Base-by-base conservation (phyloP, 2,329 filamentous ascomycete genomes). In the Cladosporium austrohemisphaericum region DNA sequence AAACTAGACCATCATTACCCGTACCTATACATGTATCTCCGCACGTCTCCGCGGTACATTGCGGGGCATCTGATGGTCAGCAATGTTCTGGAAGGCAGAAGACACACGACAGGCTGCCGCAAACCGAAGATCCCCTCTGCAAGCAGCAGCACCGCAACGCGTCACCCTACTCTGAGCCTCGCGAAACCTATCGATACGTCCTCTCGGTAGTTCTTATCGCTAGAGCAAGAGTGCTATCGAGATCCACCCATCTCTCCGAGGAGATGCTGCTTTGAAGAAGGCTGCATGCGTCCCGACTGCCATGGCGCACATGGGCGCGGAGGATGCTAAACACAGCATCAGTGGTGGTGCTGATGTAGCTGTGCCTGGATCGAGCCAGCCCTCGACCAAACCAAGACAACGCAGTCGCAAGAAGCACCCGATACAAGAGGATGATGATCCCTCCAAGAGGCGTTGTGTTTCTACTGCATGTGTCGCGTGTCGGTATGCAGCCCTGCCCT, bases 381-480 rank as follows among this genome's bases (percentile, higher is more conserved):
- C 32, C 29, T 14, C 47, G 14, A 49, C 36, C 41, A 59, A 61
- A 41, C 54, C 59, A 6, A 54, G 55, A 36, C 54, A 56, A 40
- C 57, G 55, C n/a, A 50, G 57, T 26, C 48, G 58, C 18, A 49
- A 52, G 49, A 60, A 58, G 49, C 54, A 59, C 26, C 40, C 50
- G 9, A 40, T 47, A 19, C 57, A 57, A 23, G 60, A 62, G 2
- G 59, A 59, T 28, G 68, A 73, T 48, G 71, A 73, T 40, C 62
- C 65, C 38, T 60, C 62, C 20, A 74, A 75, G 63, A 59, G 72
- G 41, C 58, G 71, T 49, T 75, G 65, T 37, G 65, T 68, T 46
- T 65, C 61, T 48, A 67, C 65, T 3, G 64, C 64, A 13, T 66
- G 63, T 49, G 59, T 65, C 32, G 63, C 63, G 20, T 64, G 61